These are phyloP conservation scores for Ustilago tritici DNA, from an alignment of 1,284 basidiomycete genomes.

Conservation along the genomic window DNA sequence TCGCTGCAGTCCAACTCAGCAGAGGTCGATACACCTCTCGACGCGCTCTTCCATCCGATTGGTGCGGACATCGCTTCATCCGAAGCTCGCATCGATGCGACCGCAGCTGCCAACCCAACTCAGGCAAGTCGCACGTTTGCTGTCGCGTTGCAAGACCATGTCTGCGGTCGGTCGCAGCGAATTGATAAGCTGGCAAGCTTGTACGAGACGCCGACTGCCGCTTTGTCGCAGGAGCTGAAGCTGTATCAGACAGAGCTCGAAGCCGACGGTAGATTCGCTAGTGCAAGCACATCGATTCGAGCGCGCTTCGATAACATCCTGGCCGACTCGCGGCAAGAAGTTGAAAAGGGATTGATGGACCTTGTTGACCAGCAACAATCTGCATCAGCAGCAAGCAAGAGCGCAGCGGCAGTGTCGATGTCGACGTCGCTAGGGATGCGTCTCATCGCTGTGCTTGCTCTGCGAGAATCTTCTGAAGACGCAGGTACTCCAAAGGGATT, in stretches of 20 bases:
- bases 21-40: constrained; percentile 21
- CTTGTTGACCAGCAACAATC: constrained; percentile 21
- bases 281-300: constrained; percentile 16
- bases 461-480: background rate
- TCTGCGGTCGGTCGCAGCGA: constrained; percentile 30
- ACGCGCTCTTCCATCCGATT: constrained; percentile 26
- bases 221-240: constrained; percentile 18
- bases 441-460: constrained; percentile 27
- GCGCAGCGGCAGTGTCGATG: background rate
- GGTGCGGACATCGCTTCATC: background rate
- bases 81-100: background rate
- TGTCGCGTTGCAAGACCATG: constrained; percentile 24
- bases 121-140: constrained; percentile 16
- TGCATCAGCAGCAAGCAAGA: background rate
- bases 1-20: background rate
- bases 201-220: constrained; percentile 28
- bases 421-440: constrained; percentile 21
- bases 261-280: constrained; percentile 19
- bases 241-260: constrained; percentile 26
- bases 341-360: constrained; percentile 16
- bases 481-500: background rate
- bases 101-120: background rate
- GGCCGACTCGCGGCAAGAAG: constrained; percentile 14
- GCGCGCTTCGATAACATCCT: constrained; percentile 26
- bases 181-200: constrained; percentile 28